Evolutionary conservation across 2,329 filamentous ascomycete genomes (phyloP), one percentile per base, ranked within the genome.

Genomic region (Colletotrichum neosansevieriae): DNA sequence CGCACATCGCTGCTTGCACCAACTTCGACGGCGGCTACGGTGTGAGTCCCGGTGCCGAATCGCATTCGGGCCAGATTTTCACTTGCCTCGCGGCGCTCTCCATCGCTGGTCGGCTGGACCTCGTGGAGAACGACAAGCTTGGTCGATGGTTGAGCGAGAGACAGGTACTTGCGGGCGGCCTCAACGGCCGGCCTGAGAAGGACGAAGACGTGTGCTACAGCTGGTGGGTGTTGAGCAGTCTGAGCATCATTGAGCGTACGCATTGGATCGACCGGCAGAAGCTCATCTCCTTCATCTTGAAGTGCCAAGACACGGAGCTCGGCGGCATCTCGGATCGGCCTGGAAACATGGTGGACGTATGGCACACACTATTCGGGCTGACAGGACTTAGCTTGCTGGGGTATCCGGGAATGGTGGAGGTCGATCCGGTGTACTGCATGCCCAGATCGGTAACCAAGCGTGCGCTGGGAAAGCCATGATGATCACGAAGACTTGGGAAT

Each of bases 11-110:
- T 66, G 87, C 91, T 6, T 99, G 96, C 78, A 90, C 91, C 74
- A 99, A 99, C 79, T 93, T 97, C 72, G 96, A 99, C 78, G 96
- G 96, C 44, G 96, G 93, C 17, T 99, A 97, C 79, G 96, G 96
- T 15, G 91, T 94, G 47, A 89, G 88, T 47, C 96, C 96, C 1
- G 94, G 94, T 9, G 94, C 94, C 17, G 96, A 99, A 80, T 97
- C 94, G 29, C 96, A 99, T 79, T 91, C 95, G 0, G 96, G 94
- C 13, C 96, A 99, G 80, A 94, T 98, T 51, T 98, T 97, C 78
- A 97, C 95, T 6, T 99, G 96, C 77, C 86, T 98, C 19, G 94
- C 90, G 12, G 94, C 95, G 19, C 84, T 99, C 65, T 87, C 92
- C 49, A 97, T 99, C 73, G 94, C 92, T 45, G 90, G 89, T 21